Conservation (phyloP, 208 protist genomes). For the Borovskyia barvae region DNA sequence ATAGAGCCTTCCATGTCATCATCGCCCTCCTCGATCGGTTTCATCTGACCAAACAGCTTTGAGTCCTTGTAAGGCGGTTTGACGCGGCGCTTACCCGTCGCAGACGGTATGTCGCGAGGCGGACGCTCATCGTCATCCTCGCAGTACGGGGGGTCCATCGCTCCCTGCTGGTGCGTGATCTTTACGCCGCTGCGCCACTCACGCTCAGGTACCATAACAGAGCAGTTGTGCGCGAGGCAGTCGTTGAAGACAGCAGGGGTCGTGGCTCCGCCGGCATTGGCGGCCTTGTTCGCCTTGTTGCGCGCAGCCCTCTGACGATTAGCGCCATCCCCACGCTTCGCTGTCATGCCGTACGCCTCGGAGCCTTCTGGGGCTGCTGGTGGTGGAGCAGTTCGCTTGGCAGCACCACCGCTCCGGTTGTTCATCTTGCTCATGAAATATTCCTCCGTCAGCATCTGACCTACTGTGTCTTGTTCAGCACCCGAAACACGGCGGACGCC, state of each 20-base stretch:
- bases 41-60: slow-evolving; percentile 21
- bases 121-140: slow-evolving; percentile 56
- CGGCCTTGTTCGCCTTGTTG: not conserved
- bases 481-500: slow-evolving; percentile 69
- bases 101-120: slow-evolving; percentile 18
- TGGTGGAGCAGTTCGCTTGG: not conserved
- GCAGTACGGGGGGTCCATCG: slow-evolving; percentile 61
- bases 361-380: not conserved
- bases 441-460: slow-evolving; percentile 69
- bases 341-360: slow-evolving; percentile 4
- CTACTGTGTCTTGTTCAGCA: slow-evolving; percentile 51
- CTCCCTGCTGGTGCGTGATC: slow-evolving; percentile 23
- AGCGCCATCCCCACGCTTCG: slow-evolving; percentile 19
- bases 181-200: slow-evolving; percentile 34
- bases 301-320: not conserved
- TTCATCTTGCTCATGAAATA: slow-evolving; percentile 38
- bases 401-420: not conserved
- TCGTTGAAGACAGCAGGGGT: not conserved
- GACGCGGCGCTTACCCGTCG: slow-evolving; percentile 41
- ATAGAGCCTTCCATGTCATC: slow-evolving; percentile 2
- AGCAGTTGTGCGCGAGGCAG: slow-evolving; percentile 34
- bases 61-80: slow-evolving; percentile 24
- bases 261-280: not conserved
- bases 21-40: slow-evolving; percentile 11
- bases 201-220: slow-evolving; percentile 31